Evolutionary conservation across 345 rosid genomes (phyloP).

Genomic region (Zanthoxylum bungeanum): DNA sequence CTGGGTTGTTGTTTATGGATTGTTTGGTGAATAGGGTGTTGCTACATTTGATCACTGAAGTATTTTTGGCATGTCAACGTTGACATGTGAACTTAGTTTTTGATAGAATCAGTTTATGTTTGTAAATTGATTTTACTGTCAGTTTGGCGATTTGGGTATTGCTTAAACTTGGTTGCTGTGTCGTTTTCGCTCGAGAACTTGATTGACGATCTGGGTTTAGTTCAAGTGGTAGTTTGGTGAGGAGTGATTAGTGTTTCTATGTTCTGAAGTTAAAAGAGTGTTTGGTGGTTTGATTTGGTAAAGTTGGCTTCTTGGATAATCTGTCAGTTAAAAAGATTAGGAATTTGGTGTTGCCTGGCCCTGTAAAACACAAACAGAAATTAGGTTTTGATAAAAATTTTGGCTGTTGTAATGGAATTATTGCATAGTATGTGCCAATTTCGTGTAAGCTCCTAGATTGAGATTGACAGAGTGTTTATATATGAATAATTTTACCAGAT

Average conservation of each 20-base stretch:
- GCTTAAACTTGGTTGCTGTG: conserved; percentile 10
- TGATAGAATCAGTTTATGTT: not conserved
- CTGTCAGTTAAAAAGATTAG: conserved; percentile 15
- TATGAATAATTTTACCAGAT: conserved; percentile 13
- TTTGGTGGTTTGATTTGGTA: conserved; percentile 40
- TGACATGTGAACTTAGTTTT: not conserved
- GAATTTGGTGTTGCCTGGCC: conserved; percentile 17
- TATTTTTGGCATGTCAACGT: not conserved
- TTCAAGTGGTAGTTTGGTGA: conserved; percentile 19
- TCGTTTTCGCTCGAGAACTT: conserved; percentile 20
- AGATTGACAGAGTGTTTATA: conserved; percentile 12
- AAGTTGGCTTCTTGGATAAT: conserved; percentile 36
- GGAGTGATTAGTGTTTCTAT: conserved; percentile 13
- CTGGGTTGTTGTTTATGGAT: not conserved
- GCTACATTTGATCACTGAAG: conserved; percentile 18
- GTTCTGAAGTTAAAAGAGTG: conserved; percentile 32
- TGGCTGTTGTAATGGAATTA: not conserved
- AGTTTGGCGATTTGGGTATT: conserved; percentile 9
- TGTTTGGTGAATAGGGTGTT: conserved; percentile 4
- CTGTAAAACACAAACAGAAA: not conserved
- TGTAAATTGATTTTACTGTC: not conserved
- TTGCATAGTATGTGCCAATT: not conserved
- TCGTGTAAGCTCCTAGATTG: not conserved
- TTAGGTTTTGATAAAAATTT: conserved; percentile 10
- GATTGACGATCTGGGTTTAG: conserved; percentile 20